Base-by-base conservation (phyloP, 192 early-diverging fungal species). In the Coemansia sp. region DNA sequence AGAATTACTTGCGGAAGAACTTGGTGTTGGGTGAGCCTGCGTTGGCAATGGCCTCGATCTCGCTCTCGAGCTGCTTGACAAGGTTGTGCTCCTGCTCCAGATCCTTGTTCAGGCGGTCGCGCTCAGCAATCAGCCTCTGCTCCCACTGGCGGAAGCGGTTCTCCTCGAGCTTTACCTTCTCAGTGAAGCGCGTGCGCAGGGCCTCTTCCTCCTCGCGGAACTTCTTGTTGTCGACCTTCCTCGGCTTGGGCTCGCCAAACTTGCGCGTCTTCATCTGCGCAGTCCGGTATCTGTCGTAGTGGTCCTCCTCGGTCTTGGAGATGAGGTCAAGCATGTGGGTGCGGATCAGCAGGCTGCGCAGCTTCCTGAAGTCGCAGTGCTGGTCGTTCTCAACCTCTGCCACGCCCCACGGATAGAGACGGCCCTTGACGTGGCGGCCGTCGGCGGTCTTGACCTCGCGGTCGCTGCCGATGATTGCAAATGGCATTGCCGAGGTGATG, bases 121-220 rank as follows among this genome's bases (percentile, higher is more conserved):
- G 90, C 78, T 99, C 98, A 67, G 90, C 89, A 84, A 99, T 96
- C 22, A 86, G 77, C 66, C 77, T 87, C 76, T 98, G 93, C 81
- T 98, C 97, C 97, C 97, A 99, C 71, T 95, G 90, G 67, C 96
- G 89, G 89, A 99, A 99, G 59, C 95, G 81, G 83, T 91, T 94
- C 84, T 99, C 97, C 79, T 99, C 96, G 66, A 90, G 75, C 61
- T 95, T 89, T 59, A 98, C 97, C 75, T 98, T 96, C 75, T 99
- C 96, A 19, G 96, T 97, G 79, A 99, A 99, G 62, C 93, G 87
- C 75, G 92, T 92, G 66, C 96, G 88, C 71, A 99, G 87, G 38
- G 87, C 84, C 69, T 97, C 97, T 82, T 99, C 97, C 76, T 98
- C 94, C 58, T 97, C 93, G 83, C 95, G 95, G 93, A 97, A 97